Evolutionary conservation across 2,329 filamentous ascomycete species (phyloP).

Genomic region (Didymella glomerata): DNA sequence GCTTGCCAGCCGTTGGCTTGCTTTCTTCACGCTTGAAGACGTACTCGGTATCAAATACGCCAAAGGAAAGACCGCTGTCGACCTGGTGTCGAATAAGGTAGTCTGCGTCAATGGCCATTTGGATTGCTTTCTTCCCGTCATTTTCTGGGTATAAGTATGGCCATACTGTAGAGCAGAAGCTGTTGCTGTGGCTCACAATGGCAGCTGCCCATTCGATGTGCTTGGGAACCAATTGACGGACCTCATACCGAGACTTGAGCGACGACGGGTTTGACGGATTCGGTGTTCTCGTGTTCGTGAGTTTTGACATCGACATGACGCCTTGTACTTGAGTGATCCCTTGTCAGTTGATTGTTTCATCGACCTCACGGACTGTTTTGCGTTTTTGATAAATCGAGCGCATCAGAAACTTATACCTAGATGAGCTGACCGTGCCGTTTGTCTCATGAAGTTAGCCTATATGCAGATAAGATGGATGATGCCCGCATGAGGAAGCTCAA

Average conservation of each 20-base stretch:
- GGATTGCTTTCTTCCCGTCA: constrained; percentile 27
- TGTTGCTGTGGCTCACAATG: constrained; percentile 45
- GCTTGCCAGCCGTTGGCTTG: constrained; percentile 33
- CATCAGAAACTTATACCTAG: neutral
- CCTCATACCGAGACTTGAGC: constrained; percentile 43
- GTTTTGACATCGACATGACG: constrained; percentile 6
- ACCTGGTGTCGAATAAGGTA: constrained; percentile 50
- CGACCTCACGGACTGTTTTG: no score
- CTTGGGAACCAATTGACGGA: constrained; percentile 38
- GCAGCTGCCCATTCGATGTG: constrained; percentile 42
- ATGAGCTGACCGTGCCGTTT: neutral
- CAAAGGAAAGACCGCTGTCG: constrained; percentile 46
- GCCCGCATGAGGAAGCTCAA: constrained; percentile 5
- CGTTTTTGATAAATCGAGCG: neutral
- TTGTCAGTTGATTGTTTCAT: neutral
- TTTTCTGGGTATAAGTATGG: constrained; percentile 36
- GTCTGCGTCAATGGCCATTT: constrained; percentile 7
- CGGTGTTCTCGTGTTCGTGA: constrained; percentile 35
- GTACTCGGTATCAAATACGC: constrained; percentile 53
- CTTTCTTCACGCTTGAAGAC: constrained; percentile 46
- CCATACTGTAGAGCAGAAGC: constrained; percentile 43
- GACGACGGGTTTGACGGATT: constrained; percentile 37
- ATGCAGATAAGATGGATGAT: constrained; percentile 7
- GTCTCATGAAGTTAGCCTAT: neutral
- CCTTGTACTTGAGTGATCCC: neutral